These are phyloP conservation scores for Globisporangium nunn DNA, from an alignment of 352 stramenopile genomes.

Conservation along the genomic window DNA sequence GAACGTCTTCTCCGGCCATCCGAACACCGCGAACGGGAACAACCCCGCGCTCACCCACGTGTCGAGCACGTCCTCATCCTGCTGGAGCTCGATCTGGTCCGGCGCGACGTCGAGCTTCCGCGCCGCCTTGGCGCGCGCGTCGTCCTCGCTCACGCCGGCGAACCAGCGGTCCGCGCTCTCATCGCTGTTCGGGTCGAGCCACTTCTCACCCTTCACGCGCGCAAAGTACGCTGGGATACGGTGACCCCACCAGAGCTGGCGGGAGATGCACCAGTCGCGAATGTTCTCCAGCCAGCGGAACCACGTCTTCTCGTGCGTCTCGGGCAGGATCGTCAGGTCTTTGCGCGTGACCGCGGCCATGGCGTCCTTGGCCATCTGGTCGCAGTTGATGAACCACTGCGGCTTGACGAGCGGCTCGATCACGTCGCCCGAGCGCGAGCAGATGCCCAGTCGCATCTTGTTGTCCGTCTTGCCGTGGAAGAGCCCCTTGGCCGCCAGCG, in stretches of 20 bases:
- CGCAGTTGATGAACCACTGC: conserved; percentile 90
- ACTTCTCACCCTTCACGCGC: conserved; percentile 81
- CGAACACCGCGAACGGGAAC: conserved; percentile 91
- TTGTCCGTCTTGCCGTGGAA: conserved; percentile 96
- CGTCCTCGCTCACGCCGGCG: conserved; percentile 69
- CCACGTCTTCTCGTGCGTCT: conserved; percentile 93
- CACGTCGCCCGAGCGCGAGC: conserved; percentile 97
- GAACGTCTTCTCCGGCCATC: conserved; percentile 55
- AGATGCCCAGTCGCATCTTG: conserved; percentile 98
- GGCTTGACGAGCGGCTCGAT: conserved; percentile 99
- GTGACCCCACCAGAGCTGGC: conserved; percentile 99
- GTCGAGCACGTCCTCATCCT: conserved; percentile 99
- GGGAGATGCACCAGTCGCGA: conserved; percentile 98
- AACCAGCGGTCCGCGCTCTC: conserved; percentile 62
- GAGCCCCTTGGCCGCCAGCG: conserved; percentile 91
- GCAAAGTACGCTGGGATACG: conserved; percentile 98
- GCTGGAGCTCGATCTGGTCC: conserved; percentile 82
- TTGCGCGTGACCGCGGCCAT: conserved; percentile 79
- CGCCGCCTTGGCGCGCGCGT: conserved; percentile 86
- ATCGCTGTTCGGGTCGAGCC: conserved; percentile 69
- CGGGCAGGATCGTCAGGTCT: conserved; percentile 74
- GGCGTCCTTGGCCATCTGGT: conserved; percentile 77
- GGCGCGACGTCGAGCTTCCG: conserved; percentile 50
- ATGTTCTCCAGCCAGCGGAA: conserved; percentile 98
- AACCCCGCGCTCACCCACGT: conserved; percentile 98